Conservation (phyloP, 805 yeast species). For the Wickerhamiella dianesei region DNA sequence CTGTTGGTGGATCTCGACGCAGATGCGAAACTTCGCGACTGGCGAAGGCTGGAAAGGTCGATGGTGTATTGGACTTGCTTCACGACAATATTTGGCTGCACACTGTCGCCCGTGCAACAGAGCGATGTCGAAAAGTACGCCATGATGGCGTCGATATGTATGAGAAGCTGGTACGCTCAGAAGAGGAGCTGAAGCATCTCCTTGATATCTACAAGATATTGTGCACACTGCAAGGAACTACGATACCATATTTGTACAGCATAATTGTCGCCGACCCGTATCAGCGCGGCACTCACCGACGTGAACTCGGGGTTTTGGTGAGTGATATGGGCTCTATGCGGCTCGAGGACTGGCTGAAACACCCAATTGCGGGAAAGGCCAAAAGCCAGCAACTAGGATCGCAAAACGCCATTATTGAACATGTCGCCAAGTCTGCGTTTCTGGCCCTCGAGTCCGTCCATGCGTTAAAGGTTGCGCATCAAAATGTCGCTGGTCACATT, state of each 20-base stretch:
- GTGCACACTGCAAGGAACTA: constrained; percentile 8
- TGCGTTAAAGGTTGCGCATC: neutral
- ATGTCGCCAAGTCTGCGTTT: neutral
- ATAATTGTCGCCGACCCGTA: constrained; percentile 11
- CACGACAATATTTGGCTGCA: neutral
- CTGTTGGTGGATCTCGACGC: neutral
- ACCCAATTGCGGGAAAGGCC: neutral
- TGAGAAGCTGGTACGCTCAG: neutral
- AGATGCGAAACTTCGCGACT: neutral
- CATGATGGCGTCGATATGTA: neutral
- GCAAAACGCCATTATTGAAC: neutral
- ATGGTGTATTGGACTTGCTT: neutral
- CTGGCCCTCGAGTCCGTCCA: neutral
- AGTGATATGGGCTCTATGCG: constrained; percentile 5
- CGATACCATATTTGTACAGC: constrained; percentile 10
- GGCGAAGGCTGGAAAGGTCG: neutral
- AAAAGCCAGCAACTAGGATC: neutral
- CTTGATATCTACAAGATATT: constrained; percentile 5
- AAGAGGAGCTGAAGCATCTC: neutral
- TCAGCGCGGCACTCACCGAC: neutral
- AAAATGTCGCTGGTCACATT: neutral
- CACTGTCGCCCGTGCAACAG: neutral
- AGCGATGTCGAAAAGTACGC: neutral
- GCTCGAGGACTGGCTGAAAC: constrained; percentile 6
- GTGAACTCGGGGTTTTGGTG: constrained; percentile 6